Evolutionary conservation across 1,284 basidiomycete genomes (phyloP).

Genomic region (Ceratobasidium sp.): DNA sequence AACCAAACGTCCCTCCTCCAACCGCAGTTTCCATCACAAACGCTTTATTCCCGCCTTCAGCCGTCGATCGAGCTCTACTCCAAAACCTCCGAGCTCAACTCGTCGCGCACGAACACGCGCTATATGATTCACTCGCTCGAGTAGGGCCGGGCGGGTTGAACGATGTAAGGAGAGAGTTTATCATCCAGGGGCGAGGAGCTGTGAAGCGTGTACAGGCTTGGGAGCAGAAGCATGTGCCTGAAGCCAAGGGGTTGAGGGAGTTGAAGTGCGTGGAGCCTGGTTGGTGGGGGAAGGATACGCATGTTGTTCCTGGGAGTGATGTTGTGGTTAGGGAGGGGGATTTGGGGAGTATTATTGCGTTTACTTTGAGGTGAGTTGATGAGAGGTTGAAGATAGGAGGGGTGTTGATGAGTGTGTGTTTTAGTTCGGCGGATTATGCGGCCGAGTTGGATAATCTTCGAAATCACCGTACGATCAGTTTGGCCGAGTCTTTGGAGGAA

Average conservation of each 20-base stretch:
- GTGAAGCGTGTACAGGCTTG: conserved; percentile 69
- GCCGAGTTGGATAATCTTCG: conserved; percentile 67
- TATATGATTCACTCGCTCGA: conserved; percentile 68
- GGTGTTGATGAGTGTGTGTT: conserved; percentile 9
- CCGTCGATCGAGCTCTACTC: conserved; percentile 31
- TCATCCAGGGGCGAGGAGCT: conserved; percentile 66
- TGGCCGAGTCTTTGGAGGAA: conserved; percentile 24
- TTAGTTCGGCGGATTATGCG: conserved; percentile 73
- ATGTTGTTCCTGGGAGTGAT: conserved; percentile 77
- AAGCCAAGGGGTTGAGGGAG: conserved; percentile 50
- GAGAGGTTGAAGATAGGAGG: neutral
- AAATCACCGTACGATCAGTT: conserved; percentile 31
- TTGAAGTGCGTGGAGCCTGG: conserved; percentile 65
- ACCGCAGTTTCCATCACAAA: conserved; percentile 39
- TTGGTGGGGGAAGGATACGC: conserved; percentile 73
- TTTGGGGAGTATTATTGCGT: conserved; percentile 82
- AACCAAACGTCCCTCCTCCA: conserved; percentile 40
- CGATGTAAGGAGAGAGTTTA: conserved; percentile 72
- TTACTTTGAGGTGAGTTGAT: conserved; percentile 70
- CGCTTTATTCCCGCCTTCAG: conserved; percentile 48
- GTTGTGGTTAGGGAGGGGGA: conserved; percentile 78
- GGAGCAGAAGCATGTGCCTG: conserved; percentile 71
- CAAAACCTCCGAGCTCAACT: conserved; percentile 9
- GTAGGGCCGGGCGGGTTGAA: conserved; percentile 68
- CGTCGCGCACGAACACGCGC: conserved; percentile 64